A percentile compares a stretch with the other conserved stretches of the same genome.
phyloP scores from a whole-genome alignment of 805 yeast species.

The Scheffersomyces stipitis region DNA sequence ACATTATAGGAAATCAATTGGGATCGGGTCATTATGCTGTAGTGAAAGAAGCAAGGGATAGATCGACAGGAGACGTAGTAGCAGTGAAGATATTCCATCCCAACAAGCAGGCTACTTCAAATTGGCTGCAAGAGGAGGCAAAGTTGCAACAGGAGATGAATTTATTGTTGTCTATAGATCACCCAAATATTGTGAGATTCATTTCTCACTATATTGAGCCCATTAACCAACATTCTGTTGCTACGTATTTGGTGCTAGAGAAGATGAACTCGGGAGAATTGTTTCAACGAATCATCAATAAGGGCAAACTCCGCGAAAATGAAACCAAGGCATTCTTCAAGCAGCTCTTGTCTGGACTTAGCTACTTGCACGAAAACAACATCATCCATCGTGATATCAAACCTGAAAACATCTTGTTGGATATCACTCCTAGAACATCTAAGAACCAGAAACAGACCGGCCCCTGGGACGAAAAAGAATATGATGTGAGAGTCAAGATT shows the following conservation, averaged over 20 bases:
- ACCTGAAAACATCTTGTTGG: conserved; percentile 47
- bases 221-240: conserved; percentile 47
- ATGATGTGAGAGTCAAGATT: conserved; percentile 65
- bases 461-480: conserved; percentile 62
- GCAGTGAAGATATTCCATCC: conserved; percentile 78
- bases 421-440: conserved; percentile 45
- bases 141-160: conserved; percentile 65
- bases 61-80: conserved; percentile 56
- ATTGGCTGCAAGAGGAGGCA: conserved; percentile 24
- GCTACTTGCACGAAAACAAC: conserved; percentile 38
- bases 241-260: conserved; percentile 67
- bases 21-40: conserved; percentile 82
- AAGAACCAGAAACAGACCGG: conserved; percentile 36
- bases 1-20: conserved; percentile 55
- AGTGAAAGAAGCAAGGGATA: conserved; percentile 67
- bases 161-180: conserved; percentile 62
- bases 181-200: conserved; percentile 68
- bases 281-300: conserved; percentile 67
- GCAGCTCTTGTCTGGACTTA: conserved; percentile 43
- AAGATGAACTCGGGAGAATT: conserved; percentile 75
- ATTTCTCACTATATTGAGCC: conserved; percentile 58
- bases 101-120: conserved; percentile 27
- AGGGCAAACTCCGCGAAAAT: conserved; percentile 57
- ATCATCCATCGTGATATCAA: conserved; percentile 47
- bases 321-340: conserved; percentile 61